These are phyloP conservation scores for Pisolithus sp. DNA, from an alignment of 768 basidiomycete species.

Conservation along the genomic window DNA sequence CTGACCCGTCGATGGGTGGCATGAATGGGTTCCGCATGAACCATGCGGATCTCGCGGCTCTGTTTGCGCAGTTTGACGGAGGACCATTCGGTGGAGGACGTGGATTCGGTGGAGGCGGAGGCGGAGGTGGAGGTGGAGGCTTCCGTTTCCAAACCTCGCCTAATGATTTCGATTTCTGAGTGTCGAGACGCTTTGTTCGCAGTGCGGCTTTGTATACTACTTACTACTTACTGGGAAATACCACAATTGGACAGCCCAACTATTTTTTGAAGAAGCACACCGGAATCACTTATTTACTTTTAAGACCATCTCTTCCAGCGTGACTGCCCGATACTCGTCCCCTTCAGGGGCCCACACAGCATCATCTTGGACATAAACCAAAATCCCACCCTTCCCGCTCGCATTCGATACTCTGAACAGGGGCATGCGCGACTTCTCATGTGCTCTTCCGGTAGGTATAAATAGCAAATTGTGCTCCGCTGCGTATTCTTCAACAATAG, in stretches of 20 bases:
- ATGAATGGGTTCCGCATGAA: conserved; percentile 39
- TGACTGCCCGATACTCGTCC: conserved; percentile 68
- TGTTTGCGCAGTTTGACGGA: conserved; percentile 59
- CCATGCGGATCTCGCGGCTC: conserved; percentile 51
- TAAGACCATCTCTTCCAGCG: conserved; percentile 84
- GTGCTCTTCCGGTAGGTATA: conserved; percentile 79
- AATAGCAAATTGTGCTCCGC: conserved; percentile 83
- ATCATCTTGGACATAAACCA: conserved; percentile 89
- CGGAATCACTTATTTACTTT: conserved; percentile 34
- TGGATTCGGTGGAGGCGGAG: conserved; percentile 23
- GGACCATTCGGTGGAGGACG: conserved; percentile 19
- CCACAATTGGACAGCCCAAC: too few species aligned
- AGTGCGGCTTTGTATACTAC: background rate
- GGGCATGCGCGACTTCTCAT: conserved; percentile 83
- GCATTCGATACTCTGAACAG: conserved; percentile 78
- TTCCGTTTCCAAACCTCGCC: conserved; percentile 21
- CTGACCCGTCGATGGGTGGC: conserved; percentile 34
- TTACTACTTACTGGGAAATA: too few species aligned
- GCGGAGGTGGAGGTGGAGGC: conserved; percentile 26
- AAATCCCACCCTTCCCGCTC: conserved; percentile 80
- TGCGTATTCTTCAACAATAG: conserved; percentile 88
- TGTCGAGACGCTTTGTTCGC: background rate
- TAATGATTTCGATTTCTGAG: conserved; percentile 16
- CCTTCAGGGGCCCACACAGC: conserved; percentile 82
- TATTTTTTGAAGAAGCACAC: background rate